These are phyloP conservation scores for Suhomyces xylopsoci DNA, from an alignment of 805 yeast genomes.

Conservation along the genomic window DNA sequence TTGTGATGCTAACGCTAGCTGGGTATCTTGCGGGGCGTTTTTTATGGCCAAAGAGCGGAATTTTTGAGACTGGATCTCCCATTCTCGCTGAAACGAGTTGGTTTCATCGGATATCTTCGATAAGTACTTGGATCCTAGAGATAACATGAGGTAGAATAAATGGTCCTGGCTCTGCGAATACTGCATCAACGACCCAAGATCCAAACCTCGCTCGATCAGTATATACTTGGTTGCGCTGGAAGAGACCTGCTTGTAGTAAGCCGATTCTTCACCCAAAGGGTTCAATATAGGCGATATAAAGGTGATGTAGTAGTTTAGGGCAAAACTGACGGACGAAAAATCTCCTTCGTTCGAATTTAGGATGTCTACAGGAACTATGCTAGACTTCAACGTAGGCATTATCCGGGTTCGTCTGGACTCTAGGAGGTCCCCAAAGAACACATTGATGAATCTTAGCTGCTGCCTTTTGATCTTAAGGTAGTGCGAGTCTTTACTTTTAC, in stretches of 20 bases:
- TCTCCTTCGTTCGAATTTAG: slow-evolving; percentile 8
- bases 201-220: slow-evolving; percentile 23
- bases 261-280: slow-evolving; percentile 18
- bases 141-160: slow-evolving; percentile 21
- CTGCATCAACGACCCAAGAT: slow-evolving; percentile 18
- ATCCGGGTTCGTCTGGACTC: background rate
- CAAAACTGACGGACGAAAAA: slow-evolving; percentile 15
- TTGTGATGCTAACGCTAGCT: background rate
- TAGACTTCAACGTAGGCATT: slow-evolving; percentile 14
- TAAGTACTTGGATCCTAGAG: slow-evolving; percentile 25
- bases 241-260: slow-evolving; percentile 7
- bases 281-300: slow-evolving; percentile 27
- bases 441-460: slow-evolving; percentile 18
- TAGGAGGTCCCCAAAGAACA: slow-evolving; percentile 13
- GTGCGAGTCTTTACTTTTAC: slow-evolving; percentile 11
- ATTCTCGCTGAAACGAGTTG: slow-evolving; percentile 8
- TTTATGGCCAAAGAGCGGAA: slow-evolving; percentile 17
- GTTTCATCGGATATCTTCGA: slow-evolving; percentile 11
- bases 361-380: slow-evolving; percentile 23
- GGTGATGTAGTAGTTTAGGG: slow-evolving; percentile 23
- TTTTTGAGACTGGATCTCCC: slow-evolving; percentile 16
- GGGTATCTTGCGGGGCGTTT: background rate
- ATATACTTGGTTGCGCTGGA: slow-evolving; percentile 9
- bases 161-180: slow-evolving; percentile 21
- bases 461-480: slow-evolving; percentile 9